Base-by-base conservation (phyloP, 495 filamentous ascomycete species). In the Bryoglossum gracile region DNA sequence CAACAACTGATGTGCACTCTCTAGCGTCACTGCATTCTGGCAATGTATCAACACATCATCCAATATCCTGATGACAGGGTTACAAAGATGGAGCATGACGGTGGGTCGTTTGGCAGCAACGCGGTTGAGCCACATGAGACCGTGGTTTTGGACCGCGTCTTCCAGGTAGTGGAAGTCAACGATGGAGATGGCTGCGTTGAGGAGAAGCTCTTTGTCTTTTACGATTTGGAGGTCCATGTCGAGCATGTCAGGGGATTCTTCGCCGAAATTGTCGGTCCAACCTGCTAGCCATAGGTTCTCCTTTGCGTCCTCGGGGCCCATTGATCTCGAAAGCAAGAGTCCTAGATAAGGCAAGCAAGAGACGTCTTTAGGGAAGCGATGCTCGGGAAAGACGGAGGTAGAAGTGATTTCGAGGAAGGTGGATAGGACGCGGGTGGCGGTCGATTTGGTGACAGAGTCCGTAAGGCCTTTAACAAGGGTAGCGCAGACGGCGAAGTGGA, bases 401-500 rank as follows among this genome's bases (percentile, higher is more conserved):
- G 64, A 71, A 4, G 75, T 72, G 55, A 82, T 69, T 48, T 82
- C 77, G 0, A 84, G 56, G 51, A 83, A 81, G 0, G 76, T 76
- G 4, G 74, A 71, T 9, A 83, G 56, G 4, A 80, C 75, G 14
- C 75, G 67, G 21, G 78, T 61, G 11, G 77, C 73, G 5, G 72
- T 71, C 5, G 66, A 53, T 43, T 74, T 79, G 9, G 79, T 83
- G 22, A 72, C 59, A 4, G 74, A 68, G 46, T 81, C 77, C 9
- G 77, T 78, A 19, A 84, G 68, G 2, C 79, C 80, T 45, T 78
- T 72, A 2, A 78, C 71, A 11, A 84, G 62, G 39, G 74, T 76
- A 21, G 78, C 79, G 47, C 71, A 77, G 4, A 80, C 68, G 0
- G 80, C 80, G 54, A 74, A 76, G 52, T 83, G 80, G 57, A 84